Evolutionary conservation across 2,329 filamentous ascomycete species (phyloP), one percentile per base, ranked within the genome.

Genomic region (Penicillium psychrosexuale): DNA sequence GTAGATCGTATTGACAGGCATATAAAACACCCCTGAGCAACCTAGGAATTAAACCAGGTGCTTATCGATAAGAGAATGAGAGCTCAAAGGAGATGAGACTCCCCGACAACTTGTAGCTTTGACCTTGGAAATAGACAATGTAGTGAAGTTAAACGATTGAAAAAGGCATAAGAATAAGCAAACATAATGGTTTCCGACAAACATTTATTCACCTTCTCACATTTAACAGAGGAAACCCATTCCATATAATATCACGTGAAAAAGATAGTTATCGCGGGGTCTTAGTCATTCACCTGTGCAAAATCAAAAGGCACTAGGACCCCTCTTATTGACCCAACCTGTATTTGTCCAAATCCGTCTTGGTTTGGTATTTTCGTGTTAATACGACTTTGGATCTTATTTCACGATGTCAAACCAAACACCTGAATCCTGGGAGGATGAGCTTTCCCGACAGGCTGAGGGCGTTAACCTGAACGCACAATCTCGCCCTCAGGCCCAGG

Each of bases 391-490:
- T 57, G 55, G 60, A 59, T 49, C 37, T 47, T 45, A n/a, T 58
- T 17, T 53, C 70, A 81, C 53, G 69, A 96, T 96, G 91, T 88
- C 92, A 67, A 86, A 92, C 75, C 71, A 73, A 51, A 72, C 71
- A 33, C 89, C 91, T 69, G 91, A 96, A 75, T 96, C 91, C 60
- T 97, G 94, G 90, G 92, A 97, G 78, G 91, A 96, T 69, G 90
- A 92, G 69, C 84, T 96, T 74, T 84, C 89, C 59, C 85, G 86
- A 67, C 89, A 92, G 80, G 78, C 89, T 36, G 84, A 88, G 73
- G 86, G 88, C 72, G 82, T 91, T 74, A 90, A 91, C 73, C 72
- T 92, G 69, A 89, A 88, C 65, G 78, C 75, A 55, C 75, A 78
- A 61, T 67, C 59, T 60, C 62, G 81, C 75, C 74, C 77, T 74